Evolutionary conservation across 371 early-diverging fungal species (phyloP).

Genomic region (Haplosporangium sp.): DNA sequence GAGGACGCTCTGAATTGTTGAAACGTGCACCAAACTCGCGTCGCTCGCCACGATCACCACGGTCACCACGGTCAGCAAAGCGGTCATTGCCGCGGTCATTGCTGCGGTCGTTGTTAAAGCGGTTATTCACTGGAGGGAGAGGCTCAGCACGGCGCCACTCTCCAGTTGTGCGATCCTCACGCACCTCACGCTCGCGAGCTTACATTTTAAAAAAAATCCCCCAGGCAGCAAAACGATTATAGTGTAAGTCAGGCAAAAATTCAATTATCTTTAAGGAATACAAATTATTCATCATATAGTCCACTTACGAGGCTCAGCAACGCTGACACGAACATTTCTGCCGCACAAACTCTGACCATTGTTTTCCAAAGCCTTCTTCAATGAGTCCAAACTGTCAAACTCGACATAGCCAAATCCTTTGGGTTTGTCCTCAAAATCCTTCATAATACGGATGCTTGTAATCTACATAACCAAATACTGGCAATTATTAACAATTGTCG

Average conservation of each 20-base stretch:
- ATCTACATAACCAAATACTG: conserved; percentile 55
- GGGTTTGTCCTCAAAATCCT: conserved; percentile 80
- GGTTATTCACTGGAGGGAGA: conserved; percentile 31
- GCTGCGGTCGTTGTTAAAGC: conserved; percentile 50
- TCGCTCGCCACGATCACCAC: conserved; percentile 43
- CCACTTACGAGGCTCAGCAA: conserved; percentile 87
- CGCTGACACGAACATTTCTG: conserved; percentile 84
- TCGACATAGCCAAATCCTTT: conserved; percentile 97
- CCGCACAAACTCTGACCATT: conserved; percentile 67
- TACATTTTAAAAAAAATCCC: not conserved
- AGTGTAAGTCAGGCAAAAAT: too few species aligned
- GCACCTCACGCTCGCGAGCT: conserved; percentile 57
- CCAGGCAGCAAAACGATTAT: too few species aligned
- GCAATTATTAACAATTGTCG: not conserved
- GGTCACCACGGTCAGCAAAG: conserved; percentile 59
- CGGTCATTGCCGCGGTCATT: conserved; percentile 36
- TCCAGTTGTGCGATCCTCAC: conserved; percentile 59
- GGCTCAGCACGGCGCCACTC: conserved; percentile 64
- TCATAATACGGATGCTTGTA: conserved; percentile 73
- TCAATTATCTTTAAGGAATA: too few species aligned
- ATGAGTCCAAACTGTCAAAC: conserved; percentile 85
- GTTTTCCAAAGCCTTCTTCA: conserved; percentile 80
- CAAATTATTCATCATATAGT: not conserved
- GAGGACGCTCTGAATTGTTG: conserved; percentile 56
- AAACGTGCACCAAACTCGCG: conserved; percentile 62